Conservation (phyloP, 2,329 filamentous ascomycete genomes). For the Stylonectria norvegica region DNA sequence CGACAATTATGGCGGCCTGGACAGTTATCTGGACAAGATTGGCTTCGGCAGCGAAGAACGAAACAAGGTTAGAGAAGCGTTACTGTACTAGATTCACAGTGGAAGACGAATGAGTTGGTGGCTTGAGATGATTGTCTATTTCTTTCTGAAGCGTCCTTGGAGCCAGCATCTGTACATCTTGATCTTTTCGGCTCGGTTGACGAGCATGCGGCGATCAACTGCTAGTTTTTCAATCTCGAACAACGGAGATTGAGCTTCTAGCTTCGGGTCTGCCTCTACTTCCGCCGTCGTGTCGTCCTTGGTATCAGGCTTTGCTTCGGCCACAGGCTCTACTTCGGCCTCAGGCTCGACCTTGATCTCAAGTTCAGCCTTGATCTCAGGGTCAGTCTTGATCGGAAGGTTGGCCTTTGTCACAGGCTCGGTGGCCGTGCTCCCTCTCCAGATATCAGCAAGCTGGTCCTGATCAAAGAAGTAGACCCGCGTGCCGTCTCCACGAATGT, state of each 20-base stretch:
- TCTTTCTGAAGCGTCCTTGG: conserved; percentile 76
- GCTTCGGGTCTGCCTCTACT: conserved; percentile 8
- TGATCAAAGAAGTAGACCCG: conserved; percentile 96
- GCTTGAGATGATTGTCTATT: conserved; percentile 36
- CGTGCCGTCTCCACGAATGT: conserved; percentile 91
- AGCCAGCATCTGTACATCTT: conserved; percentile 99
- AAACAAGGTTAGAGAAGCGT: conserved; percentile 36
- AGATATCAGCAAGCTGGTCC: conserved; percentile 76
- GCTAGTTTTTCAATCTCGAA: conserved; percentile 78
- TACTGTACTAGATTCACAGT: too few species aligned
- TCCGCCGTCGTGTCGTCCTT: conserved; percentile 14
- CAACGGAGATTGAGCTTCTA: conserved; percentile 26
- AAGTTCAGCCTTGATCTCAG: too few species aligned
- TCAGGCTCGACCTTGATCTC: too few species aligned
- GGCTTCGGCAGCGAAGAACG: conserved; percentile 52
- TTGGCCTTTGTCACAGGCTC: conserved; percentile 16
- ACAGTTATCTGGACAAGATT: conserved; percentile 61
- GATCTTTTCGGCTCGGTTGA: conserved; percentile 83
- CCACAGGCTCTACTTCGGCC: too few species aligned
- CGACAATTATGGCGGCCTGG: conserved; percentile 61
- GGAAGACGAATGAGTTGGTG: background rate
- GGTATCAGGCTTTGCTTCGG: conserved; percentile 3
- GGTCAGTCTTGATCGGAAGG: too few species aligned
- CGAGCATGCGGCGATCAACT: conserved; percentile 81
- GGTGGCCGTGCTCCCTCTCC: conserved; percentile 50